phyloP scores from a whole-genome alignment of 1,139 yeast genomes.

The Yamadazyma songkhlaensis region DNA sequence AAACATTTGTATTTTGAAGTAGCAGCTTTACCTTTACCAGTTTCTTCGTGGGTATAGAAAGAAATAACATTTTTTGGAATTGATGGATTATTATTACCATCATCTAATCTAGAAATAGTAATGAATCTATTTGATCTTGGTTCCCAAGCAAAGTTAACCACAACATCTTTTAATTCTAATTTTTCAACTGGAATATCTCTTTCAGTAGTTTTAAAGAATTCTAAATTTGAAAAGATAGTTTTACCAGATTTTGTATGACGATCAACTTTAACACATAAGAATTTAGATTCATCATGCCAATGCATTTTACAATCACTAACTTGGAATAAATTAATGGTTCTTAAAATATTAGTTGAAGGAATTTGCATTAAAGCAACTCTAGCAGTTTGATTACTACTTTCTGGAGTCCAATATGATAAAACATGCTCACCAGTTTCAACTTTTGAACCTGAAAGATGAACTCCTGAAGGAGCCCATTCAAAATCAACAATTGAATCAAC shows the following conservation, averaged over 20 bases:
- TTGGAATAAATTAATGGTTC: slow-evolving; percentile 93
- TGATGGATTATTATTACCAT: slow-evolving; percentile 62
- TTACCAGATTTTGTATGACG: slow-evolving; percentile 96
- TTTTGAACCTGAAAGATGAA: slow-evolving; percentile 58
- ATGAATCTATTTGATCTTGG: slow-evolving; percentile 88
- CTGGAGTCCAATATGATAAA: slow-evolving; percentile 97
- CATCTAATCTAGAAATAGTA: slow-evolving; percentile 66
- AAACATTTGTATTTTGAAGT: slow-evolving; percentile 32
- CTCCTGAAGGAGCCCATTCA: slow-evolving; percentile 92
- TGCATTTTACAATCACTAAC: slow-evolving; percentile 88
- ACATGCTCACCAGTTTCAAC: slow-evolving; percentile 59
- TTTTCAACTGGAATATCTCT: slow-evolving; percentile 94
- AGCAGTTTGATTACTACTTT: slow-evolving; percentile 87
- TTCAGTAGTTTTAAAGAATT: slow-evolving; percentile 84
- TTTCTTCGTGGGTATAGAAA: slow-evolving; percentile 86
- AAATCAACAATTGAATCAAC: slow-evolving; percentile 87
- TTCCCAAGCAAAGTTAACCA: slow-evolving; percentile 92
- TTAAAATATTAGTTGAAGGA: slow-evolving; percentile 76
- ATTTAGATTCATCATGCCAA: slow-evolving; percentile 91
- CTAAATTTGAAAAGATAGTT: slow-evolving; percentile 87
- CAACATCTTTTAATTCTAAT: slow-evolving; percentile 87
- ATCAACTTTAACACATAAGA: slow-evolving; percentile 90
- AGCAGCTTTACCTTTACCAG: slow-evolving; percentile 77
- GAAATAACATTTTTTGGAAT: slow-evolving; percentile 69
- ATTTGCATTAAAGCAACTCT: slow-evolving; percentile 90